Conservation (phyloP, 2,329 filamentous ascomycete genomes). For the Sclerotinia glacialis region DNA sequence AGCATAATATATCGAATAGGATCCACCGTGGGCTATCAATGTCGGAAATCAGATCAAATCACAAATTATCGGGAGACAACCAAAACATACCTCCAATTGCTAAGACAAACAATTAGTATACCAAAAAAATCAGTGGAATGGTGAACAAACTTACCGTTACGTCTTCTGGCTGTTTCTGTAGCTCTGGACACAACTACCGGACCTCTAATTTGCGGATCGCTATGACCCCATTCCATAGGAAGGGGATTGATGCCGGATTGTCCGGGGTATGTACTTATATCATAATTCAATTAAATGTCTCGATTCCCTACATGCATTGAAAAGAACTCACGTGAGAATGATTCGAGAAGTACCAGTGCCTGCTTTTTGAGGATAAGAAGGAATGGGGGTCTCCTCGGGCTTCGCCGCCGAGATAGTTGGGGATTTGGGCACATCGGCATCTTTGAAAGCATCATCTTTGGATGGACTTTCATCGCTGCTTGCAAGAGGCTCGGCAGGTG, state of each 20-base stretch:
- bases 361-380: constrained; percentile 34
- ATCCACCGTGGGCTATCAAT: constrained; percentile 70
- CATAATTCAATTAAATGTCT: constrained; percentile 9
- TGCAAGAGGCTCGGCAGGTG: constrained; percentile 22
- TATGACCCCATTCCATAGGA: constrained; percentile 80
- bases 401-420: constrained; percentile 37
- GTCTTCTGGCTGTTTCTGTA: constrained; percentile 70
- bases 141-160: constrained; percentile 62
- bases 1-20: constrained; percentile 94
- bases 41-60: constrained; percentile 1
- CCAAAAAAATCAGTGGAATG: not conserved
- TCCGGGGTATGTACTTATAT: constrained; percentile 74
- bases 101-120: constrained; percentile 38
- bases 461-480: constrained; percentile 23
- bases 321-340: constrained; percentile 54
- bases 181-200: constrained; percentile 84
- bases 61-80: constrained; percentile 2
- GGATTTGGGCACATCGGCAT: constrained; percentile 33
- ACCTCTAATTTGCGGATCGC: constrained; percentile 71
- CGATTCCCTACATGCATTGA: not conserved
- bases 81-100: constrained; percentile 55
- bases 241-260: constrained; percentile 94
- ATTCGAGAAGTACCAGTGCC: constrained; percentile 53
- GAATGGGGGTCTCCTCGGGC: constrained; percentile 26
- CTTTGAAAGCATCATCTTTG: constrained; percentile 28